Evolutionary conservation across 2,329 filamentous ascomycete species (phyloP).

Genomic region (Fusarium sp.): DNA sequence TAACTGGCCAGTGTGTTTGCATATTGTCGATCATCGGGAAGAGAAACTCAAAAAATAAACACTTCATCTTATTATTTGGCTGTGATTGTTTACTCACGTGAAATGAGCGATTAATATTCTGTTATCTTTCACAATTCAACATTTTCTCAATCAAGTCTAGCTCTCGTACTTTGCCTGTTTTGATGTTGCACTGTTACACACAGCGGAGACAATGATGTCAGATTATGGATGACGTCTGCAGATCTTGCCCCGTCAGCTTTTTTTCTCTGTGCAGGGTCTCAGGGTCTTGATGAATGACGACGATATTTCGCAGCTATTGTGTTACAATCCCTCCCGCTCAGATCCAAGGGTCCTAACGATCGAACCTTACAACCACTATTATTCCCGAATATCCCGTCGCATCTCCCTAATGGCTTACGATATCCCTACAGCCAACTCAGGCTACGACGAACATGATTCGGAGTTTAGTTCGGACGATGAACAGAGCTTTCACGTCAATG

Average conservation of each 20-base stretch:
- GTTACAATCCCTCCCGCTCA: not conserved
- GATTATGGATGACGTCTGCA: conserved; percentile 14
- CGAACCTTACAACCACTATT: not conserved
- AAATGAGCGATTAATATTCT: not conserved
- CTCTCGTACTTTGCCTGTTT: not conserved
- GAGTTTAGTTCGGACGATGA: not conserved
- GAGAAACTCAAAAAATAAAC: not conserved
- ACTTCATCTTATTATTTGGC: no score
- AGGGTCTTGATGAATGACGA: conserved; percentile 6
- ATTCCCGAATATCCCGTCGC: not conserved
- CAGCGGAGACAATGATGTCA: conserved; percentile 33
- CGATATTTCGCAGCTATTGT: not conserved
- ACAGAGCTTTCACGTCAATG: conserved; percentile 16
- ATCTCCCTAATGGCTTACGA: not conserved
- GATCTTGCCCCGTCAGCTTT: conserved; percentile 1
- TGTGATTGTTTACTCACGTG: not conserved
- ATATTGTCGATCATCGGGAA: not conserved
- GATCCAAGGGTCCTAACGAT: not conserved
- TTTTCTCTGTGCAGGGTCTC: conserved; percentile 11
- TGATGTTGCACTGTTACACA: not conserved
- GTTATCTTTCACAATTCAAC: not conserved
- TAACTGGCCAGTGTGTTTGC: not conserved
- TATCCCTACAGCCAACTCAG: not conserved
- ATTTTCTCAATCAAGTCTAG: conserved; percentile 3
- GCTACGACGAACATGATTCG: not conserved